These are phyloP conservation scores for Holtermanniella nyarrowii DNA, from an alignment of 768 basidiomycete species.

Conservation along the genomic window DNA sequence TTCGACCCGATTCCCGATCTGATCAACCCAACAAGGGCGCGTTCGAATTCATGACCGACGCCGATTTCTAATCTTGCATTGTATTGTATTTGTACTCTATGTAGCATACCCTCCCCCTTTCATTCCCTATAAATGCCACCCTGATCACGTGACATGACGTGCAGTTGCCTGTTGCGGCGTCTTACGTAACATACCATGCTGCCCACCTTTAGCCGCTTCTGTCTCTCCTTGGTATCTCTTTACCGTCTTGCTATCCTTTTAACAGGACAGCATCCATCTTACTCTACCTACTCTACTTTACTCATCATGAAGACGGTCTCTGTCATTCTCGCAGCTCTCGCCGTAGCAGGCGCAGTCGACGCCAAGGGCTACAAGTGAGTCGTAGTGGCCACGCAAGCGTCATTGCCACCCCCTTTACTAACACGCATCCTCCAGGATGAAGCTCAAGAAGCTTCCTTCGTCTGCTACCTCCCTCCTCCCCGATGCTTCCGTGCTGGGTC, in stretches of 20 bases:
- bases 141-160: background rate
- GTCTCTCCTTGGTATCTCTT: background rate
- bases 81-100: too few species aligned
- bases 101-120: too few species aligned
- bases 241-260: too few species aligned
- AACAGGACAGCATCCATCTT: background rate
- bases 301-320: constrained; percentile 34
- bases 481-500: constrained; percentile 50
- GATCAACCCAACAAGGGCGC: constrained; percentile 2
- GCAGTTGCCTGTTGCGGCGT: background rate
- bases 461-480: constrained; percentile 43
- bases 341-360: constrained; percentile 35
- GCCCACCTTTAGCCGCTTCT: background rate
- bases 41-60: constrained; percentile 38
- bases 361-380: constrained; percentile 41
- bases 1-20: constrained; percentile 10
- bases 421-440: constrained; percentile 53
- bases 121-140: too few species aligned
- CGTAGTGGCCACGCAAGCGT: constrained; percentile 17
- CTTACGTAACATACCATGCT: background rate
- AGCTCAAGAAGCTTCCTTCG: constrained; percentile 69
- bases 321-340: constrained; percentile 32
- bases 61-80: constrained; percentile 37
- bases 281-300: background rate
- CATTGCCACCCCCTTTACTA: constrained; percentile 24